Percentiles rank a stretch among this genome's conserved stretches.
These are phyloP conservation scores for Neurospora sp. DNA, from an alignment of 495 filamentous ascomycete genomes.

Conservation along the genomic window DNA sequence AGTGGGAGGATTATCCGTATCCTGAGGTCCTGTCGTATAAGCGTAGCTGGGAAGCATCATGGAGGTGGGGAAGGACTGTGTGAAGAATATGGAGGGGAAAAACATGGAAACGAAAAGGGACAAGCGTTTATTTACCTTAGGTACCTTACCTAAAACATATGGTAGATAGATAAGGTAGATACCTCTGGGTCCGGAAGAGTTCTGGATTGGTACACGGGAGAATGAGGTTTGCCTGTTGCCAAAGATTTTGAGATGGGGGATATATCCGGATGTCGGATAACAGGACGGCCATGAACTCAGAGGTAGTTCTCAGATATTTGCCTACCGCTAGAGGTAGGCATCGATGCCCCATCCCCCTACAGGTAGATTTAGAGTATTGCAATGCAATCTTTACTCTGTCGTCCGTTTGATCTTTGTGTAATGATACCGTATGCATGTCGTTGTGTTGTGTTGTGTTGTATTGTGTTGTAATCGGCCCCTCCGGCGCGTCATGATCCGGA, in stretches of 20 bases:
- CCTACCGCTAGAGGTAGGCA: not conserved
- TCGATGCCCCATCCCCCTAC: not conserved
- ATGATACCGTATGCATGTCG: too few species aligned
- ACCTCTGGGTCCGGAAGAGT: not conserved
- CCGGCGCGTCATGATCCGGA: not conserved
- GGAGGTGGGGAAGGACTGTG: too few species aligned
- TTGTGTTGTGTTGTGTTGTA: not conserved
- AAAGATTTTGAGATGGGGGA: not conserved
- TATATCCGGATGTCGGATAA: not conserved
- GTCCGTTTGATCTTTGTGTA: too few species aligned
- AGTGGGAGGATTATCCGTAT: too few species aligned
- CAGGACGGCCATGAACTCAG: too few species aligned
- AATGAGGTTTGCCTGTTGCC: not conserved
- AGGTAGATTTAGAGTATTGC: not conserved
- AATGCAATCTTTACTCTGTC: not conserved
- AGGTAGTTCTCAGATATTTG: not conserved
- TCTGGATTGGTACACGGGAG: not conserved
- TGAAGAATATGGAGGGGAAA: too few species aligned
- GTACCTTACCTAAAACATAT: too few species aligned
- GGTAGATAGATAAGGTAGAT: too few species aligned
- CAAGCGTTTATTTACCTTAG: too few species aligned
- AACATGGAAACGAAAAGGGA: too few species aligned
- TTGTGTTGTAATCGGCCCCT: not conserved
- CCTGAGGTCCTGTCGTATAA: too few species aligned
- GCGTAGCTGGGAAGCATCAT: too few species aligned